Base-by-base conservation (phyloP, 2,329 filamentous ascomycete species). In the Tolypocladium ovalisporum region DNA sequence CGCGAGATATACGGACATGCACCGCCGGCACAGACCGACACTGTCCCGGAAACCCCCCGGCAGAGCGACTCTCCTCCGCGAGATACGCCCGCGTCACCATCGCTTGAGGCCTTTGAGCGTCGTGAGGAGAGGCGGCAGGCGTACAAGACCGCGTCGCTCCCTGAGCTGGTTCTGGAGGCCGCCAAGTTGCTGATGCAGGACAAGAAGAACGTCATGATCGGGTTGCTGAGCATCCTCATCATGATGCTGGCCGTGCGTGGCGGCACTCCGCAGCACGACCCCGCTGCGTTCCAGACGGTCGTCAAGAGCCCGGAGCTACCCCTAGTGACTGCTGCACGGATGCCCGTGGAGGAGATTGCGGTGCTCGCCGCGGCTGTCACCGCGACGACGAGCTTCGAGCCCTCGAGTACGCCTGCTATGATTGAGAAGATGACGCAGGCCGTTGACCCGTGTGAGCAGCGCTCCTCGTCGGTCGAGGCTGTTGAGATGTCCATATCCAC, bases 171-270 rank as follows among this genome's bases (percentile, higher is more conserved):
- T 0, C 62, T 81, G 10, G 79, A 82, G 61, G 80, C 82, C 0
- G 71, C 74, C 54, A 75, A 76, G 36, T 78, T 86, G 9, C 67
- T 81, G 22, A 64, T 86, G 63, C 75, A 78, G 52, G 83, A 86
- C 62, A 75, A 75, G 58, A 84, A 80, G 70, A 86, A 86, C 57
- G 66, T 85, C 12, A 70, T 76, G n/a, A 85, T 86, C 32, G 71
- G 75, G 6, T 64, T 81, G 0, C 70, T 87, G 54, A 77, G 79
- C 56, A 58, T 80, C 2, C 65, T 86, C n/a, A 75, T 84, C 2
- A 62, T 84, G 17, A 57, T 82, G 34, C 71, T 85, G 12, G 78
- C 80, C 1, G 55, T 79, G 15, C 62, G 70, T 54, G 58, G 71
- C 59, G 58, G 66, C 42, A 59, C 58, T 12, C 57, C 65, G 5